These are phyloP conservation scores for Petasospora fabianii DNA, from an alignment of 1,139 yeast species.

Conservation along the genomic window DNA sequence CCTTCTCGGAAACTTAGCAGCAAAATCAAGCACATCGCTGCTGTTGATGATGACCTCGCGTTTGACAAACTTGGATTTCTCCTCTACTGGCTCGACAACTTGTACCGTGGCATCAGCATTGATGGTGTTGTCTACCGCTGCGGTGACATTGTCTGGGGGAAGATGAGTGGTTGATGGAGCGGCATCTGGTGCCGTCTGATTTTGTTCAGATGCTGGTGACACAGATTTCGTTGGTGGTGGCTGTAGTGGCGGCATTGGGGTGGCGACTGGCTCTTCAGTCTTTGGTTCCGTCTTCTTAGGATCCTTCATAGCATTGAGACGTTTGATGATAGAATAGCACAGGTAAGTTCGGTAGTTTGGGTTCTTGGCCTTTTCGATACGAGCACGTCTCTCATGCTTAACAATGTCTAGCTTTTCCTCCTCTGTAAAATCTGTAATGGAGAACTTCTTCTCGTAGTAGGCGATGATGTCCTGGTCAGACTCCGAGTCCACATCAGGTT, in stretches of 20 bases:
- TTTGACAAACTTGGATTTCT: constrained; percentile 9
- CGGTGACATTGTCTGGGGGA: too few species aligned
- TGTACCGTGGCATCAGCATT: background rate
- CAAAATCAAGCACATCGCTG: constrained; percentile 42
- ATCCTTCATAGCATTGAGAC: constrained; percentile 24
- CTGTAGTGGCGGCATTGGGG: constrained; percentile 1
- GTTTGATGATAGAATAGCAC: constrained; percentile 28
- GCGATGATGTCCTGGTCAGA: constrained; percentile 27
- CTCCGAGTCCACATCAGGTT: constrained; percentile 23
- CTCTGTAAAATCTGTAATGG: constrained; percentile 24
- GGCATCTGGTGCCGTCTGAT: background rate
- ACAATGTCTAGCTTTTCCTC: constrained; percentile 29
- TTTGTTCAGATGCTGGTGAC: background rate
- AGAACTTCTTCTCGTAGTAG: constrained; percentile 26
- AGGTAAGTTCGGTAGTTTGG: constrained; percentile 27
- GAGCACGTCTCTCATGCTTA: constrained; percentile 27
- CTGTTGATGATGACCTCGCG: constrained; percentile 36
- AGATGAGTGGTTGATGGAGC: background rate
- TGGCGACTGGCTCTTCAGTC: background rate
- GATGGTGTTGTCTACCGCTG: background rate
- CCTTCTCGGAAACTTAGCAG: constrained; percentile 43
- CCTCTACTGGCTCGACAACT: background rate
- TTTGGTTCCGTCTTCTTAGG: background rate
- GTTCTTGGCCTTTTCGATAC: constrained; percentile 25
- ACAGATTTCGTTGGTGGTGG: background rate